A percentile compares a stretch with the other conserved stretches of the same genome.
Conservation (phyloP, 106 monocot species). For the Dendrobium nobile region DNA sequence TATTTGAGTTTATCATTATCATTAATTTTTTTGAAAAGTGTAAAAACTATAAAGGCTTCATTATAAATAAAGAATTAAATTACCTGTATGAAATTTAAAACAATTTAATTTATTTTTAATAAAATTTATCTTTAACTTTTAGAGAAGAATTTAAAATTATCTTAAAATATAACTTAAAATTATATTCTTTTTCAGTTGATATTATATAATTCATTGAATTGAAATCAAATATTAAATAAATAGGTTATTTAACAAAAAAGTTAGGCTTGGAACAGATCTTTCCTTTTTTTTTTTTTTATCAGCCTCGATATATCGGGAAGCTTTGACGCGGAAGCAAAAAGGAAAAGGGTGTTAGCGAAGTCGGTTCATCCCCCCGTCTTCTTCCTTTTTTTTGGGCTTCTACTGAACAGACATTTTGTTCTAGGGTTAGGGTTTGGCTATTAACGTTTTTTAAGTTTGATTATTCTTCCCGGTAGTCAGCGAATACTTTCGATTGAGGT, state of each 20-base stretch:
- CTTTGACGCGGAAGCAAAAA: neutral
- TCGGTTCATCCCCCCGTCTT: neutral
- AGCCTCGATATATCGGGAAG: neutral
- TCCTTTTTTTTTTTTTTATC: neutral
- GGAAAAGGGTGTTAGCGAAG: neutral
- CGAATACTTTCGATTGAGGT: neutral
- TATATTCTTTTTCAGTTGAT: neutral
- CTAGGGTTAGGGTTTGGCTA: slow-evolving; percentile 2
- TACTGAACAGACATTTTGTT: neutral
- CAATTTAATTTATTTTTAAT: neutral
- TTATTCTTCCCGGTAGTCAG: neutral
- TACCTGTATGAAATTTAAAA: neutral
- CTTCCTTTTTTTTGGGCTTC: neutral
- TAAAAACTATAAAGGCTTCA: too few relatives aligned
- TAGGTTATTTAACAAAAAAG: neutral
- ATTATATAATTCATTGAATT: neutral
- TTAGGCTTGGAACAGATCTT: neutral
- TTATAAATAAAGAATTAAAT: too few relatives aligned
- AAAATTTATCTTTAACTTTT: neutral
- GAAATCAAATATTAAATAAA: neutral
- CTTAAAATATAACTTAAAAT: neutral
- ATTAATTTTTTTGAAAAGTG: too few relatives aligned
- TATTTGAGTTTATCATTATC: too few relatives aligned
- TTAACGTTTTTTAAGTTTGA: neutral
- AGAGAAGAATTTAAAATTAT: neutral